These are phyloP conservation scores for Comarum palustre DNA, from an alignment of 306 rosid genomes.

Conservation along the genomic window DNA sequence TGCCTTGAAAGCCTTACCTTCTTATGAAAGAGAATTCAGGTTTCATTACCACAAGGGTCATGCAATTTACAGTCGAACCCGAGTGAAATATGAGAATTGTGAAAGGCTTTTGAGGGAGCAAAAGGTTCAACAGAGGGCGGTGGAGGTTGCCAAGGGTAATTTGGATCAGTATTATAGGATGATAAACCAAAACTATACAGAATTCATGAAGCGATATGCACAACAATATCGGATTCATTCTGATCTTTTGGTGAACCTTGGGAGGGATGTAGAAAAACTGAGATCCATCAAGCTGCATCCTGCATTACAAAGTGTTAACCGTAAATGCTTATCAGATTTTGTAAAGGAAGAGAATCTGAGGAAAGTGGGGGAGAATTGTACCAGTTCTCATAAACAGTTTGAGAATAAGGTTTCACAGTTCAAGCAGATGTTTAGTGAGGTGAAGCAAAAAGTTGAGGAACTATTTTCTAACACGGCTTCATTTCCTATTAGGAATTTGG, in stretches of 20 bases:
- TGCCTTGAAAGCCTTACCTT: conserved; percentile 90
- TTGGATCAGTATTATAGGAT: conserved; percentile 73
- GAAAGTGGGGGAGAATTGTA: conserved; percentile 75
- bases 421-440: conserved; percentile 61
- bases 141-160: conserved; percentile 84
- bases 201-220: conserved; percentile 76
- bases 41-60: conserved; percentile 69
- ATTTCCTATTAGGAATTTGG: conserved; percentile 45
- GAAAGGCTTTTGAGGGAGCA: conserved; percentile 79
- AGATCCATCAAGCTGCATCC: conserved; percentile 75
- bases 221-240: conserved; percentile 72
- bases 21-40: conserved; percentile 87
- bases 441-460: conserved; percentile 69
- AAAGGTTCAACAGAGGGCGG: conserved; percentile 88
- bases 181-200: conserved; percentile 71
- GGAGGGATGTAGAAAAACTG: conserved; percentile 68
- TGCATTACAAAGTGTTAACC: conserved; percentile 51
- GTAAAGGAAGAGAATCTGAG: conserved; percentile 83
- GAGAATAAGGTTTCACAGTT: conserved; percentile 84
- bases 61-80: conserved; percentile 50
- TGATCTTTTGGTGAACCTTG: conserved; percentile 76
- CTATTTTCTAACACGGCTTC: conserved; percentile 53
- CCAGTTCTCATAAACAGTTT: conserved; percentile 78
- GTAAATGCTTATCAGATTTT: conserved; percentile 81
- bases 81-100: conserved; percentile 57